Percentiles rank a stretch among this genome's conserved stretches.
These are phyloP conservation scores for Rhodotorula paludigena DNA, from an alignment of 768 basidiomycete genomes.

Conservation along the genomic window DNA sequence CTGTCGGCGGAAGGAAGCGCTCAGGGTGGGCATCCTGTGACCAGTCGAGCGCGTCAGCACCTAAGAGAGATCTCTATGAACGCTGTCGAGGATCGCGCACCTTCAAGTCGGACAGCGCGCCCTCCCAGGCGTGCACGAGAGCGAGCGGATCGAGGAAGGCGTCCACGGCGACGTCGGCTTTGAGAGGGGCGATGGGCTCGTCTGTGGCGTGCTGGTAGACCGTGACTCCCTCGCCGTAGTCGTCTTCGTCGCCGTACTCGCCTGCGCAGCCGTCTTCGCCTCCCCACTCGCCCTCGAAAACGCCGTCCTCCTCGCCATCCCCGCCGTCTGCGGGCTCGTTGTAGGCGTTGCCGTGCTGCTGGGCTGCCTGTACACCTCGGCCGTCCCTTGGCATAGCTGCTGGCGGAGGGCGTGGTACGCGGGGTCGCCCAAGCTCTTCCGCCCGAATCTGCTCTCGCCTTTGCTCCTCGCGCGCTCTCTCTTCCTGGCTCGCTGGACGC, in stretches of 20 bases:
- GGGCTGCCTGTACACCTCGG: too few relatives aligned
- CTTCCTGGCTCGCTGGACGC: neutral
- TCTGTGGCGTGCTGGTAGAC: neutral
- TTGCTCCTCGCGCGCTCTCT: too few relatives aligned
- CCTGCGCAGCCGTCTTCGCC: neutral
- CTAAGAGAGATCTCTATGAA: too few relatives aligned
- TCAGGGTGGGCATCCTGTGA: constrained; percentile 5
- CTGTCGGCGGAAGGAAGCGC: constrained; percentile 17
- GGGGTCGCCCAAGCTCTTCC: too few relatives aligned
- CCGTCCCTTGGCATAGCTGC: too few relatives aligned
- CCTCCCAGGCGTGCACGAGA: constrained; percentile 31
- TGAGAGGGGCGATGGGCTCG: neutral
- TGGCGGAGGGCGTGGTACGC: too few relatives aligned
- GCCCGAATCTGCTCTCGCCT: too few relatives aligned
- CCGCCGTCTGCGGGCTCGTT: neutral
- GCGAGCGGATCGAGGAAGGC: constrained; percentile 28
- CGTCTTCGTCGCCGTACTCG: constrained; percentile 9
- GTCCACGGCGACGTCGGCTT: constrained; percentile 15
- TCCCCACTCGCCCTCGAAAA: neutral
- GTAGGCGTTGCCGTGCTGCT: too few relatives aligned
- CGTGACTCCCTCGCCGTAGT: constrained; percentile 8
- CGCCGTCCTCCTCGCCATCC: neutral
- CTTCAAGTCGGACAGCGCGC: constrained; percentile 29
- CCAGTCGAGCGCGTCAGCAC: neutral
- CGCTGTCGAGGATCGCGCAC: neutral